A percentile compares a stretch with the other conserved stretches of the same genome.
phyloP scores from a whole-genome alignment of 1,139 yeast species.

The Diutina sp. region DNA sequence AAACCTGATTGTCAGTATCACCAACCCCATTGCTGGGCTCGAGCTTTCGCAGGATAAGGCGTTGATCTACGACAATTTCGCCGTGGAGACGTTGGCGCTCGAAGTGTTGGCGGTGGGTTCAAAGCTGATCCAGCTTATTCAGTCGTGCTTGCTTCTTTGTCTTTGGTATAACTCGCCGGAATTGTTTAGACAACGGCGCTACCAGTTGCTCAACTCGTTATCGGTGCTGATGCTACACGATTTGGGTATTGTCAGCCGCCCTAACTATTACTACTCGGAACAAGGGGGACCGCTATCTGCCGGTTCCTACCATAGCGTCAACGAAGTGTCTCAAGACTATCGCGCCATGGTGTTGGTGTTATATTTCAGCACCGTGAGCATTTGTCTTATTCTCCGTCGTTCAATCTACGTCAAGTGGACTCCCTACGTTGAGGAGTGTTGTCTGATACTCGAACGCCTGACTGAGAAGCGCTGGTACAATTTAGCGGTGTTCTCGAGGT shows the following conservation, averaged over 20 bases:
- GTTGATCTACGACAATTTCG: slow-evolving; percentile 39
- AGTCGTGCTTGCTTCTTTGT: slow-evolving; percentile 46
- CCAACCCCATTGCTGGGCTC: slow-evolving; percentile 21
- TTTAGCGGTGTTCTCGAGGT: slow-evolving; percentile 46
- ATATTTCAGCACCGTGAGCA: slow-evolving; percentile 38
- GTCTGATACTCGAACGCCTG: slow-evolving; percentile 29
- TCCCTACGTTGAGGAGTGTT: slow-evolving; percentile 52
- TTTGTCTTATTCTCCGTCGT: slow-evolving; percentile 40
- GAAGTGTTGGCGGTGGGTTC: slow-evolving; percentile 64
- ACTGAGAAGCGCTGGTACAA: slow-evolving; percentile 16
- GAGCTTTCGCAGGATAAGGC: slow-evolving; percentile 13
- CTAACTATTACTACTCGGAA: slow-evolving; percentile 21
- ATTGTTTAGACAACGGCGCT: slow-evolving; percentile 64
- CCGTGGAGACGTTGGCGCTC: slow-evolving; percentile 42
- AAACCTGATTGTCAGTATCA: slow-evolving; percentile 50
- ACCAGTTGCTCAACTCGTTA: slow-evolving; percentile 54
- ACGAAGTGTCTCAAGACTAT: slow-evolving; percentile 15
- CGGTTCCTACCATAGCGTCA: slow-evolving; percentile 12
- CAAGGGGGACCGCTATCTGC: background rate
- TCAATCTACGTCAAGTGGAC: slow-evolving; percentile 44
- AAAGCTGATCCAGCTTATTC: slow-evolving; percentile 57
- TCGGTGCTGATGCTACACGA: slow-evolving; percentile 67
- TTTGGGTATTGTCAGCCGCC: slow-evolving; percentile 53
- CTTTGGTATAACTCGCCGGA: slow-evolving; percentile 83
- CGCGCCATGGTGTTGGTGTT: slow-evolving; percentile 32